These are phyloP conservation scores for Cyamopsis tetragonoloba DNA, from an alignment of 306 rosid species.

Conservation along the genomic window DNA sequence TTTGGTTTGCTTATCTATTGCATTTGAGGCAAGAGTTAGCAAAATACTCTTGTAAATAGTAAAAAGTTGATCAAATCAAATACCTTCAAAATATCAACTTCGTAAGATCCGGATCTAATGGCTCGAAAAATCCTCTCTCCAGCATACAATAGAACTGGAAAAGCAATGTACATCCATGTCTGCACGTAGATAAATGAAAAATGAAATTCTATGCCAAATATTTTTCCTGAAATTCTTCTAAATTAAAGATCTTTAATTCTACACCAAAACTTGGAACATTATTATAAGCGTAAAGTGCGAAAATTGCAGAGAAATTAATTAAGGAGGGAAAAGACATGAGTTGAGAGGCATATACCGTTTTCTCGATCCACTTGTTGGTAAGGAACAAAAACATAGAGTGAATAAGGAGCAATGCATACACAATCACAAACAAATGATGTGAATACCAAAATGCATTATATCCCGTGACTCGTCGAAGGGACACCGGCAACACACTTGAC, in stretches of 20 bases:
- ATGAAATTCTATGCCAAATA: background rate
- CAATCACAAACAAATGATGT: slow-evolving; percentile 83
- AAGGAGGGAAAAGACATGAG: background rate
- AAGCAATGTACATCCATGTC: slow-evolving; percentile 88
- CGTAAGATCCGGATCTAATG: slow-evolving; percentile 69
- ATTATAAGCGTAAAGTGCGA: background rate
- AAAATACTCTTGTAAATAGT: no score
- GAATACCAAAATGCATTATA: slow-evolving; percentile 89
- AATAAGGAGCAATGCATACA: slow-evolving; percentile 70
- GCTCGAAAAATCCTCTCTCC: slow-evolving; percentile 82
- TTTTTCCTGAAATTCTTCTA: background rate
- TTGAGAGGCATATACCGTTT: slow-evolving; percentile 55
- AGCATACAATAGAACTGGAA: slow-evolving; percentile 61
- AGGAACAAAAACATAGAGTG: slow-evolving; percentile 92
- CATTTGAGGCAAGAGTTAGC: no score
- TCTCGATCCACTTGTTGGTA: slow-evolving; percentile 53
- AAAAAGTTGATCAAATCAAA: slow-evolving; percentile 21
- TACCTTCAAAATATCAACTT: slow-evolving; percentile 73
- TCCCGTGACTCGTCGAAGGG: slow-evolving; percentile 64
- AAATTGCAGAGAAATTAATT: background rate
- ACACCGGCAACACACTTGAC: slow-evolving; percentile 48
- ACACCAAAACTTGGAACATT: no score
- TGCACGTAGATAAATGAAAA: slow-evolving; percentile 26
- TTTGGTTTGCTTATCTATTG: no score
- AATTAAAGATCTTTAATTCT: background rate